phyloP scores from a whole-genome alignment of 2,329 filamentous ascomycete genomes.

The Fusarium tjaetaba region DNA sequence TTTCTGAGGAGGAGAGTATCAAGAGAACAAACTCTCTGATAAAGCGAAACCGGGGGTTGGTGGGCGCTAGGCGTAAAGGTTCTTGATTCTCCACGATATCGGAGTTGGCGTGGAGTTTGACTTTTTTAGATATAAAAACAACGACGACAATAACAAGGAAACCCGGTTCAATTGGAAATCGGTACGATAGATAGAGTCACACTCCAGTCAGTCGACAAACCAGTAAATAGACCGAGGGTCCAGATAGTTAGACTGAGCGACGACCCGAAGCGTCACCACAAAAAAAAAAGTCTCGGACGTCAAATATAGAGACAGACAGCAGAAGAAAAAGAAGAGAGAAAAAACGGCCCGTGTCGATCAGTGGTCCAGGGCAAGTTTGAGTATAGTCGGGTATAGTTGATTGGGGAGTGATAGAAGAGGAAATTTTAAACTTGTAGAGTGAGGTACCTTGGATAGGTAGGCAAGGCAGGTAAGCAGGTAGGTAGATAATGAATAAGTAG shows the following conservation, averaged over 20 bases:
- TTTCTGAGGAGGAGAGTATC: background rate
- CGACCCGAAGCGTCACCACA: conserved; percentile 34
- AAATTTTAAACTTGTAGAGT: conserved; percentile 24
- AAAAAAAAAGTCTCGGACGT: conserved; percentile 10
- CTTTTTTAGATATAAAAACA: background rate
- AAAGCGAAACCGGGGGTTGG: conserved; percentile 23
- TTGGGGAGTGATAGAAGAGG: background rate
- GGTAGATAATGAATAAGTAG: background rate
- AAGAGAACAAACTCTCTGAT: background rate
- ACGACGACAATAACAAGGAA: background rate
- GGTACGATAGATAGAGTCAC: background rate
- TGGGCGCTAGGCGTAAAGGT: conserved; percentile 14
- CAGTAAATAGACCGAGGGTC: background rate
- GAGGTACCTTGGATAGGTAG: background rate
- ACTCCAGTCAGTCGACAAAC: background rate
- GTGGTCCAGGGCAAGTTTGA: background rate
- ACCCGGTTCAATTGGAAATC: background rate
- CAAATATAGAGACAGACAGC: background rate
- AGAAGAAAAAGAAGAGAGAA: background rate
- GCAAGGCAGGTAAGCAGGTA: background rate
- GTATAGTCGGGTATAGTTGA: background rate
- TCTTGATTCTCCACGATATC: conserved; percentile 13
- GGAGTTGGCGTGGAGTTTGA: background rate
- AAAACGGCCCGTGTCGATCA: conserved; percentile 35
- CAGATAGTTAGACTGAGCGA: conserved; percentile 23